Conservation (phyloP, 805 yeast species). For the Candida fluviatilis region DNA sequence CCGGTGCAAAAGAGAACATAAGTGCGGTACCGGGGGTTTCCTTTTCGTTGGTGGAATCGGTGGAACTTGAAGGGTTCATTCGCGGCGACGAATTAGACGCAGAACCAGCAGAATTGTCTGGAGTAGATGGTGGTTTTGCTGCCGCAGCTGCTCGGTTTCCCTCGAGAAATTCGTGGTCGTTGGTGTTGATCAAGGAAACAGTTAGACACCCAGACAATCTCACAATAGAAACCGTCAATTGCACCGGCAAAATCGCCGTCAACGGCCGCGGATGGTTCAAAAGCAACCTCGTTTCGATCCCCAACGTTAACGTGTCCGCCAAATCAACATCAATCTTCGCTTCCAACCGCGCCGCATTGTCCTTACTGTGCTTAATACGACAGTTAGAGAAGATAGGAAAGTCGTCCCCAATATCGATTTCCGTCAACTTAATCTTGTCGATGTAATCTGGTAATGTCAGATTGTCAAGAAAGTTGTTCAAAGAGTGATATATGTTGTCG, state of each 20-base stretch:
- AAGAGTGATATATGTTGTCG: conserved; percentile 78
- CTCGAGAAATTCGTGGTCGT: conserved; percentile 28
- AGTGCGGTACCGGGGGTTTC: conserved; percentile 57
- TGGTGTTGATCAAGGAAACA: conserved; percentile 57
- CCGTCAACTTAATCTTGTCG: conserved; percentile 74
- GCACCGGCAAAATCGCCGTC: conserved; percentile 84
- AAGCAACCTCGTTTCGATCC: conserved; percentile 74
- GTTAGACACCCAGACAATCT: conserved; percentile 88
- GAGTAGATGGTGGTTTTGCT: conserved; percentile 14
- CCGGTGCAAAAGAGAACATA: conserved; percentile 88
- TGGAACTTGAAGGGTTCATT: not conserved
- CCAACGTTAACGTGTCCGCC: conserved; percentile 81
- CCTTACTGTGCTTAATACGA: conserved; percentile 61
- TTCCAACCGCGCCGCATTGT: conserved; percentile 54
- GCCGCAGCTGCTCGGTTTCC: conserved; percentile 6
- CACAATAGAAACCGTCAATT: conserved; percentile 80
- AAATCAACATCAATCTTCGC: conserved; percentile 90
- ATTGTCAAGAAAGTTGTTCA: conserved; percentile 60
- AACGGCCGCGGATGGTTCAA: conserved; percentile 79
- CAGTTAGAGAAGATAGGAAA: conserved; percentile 95
- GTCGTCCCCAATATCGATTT: conserved; percentile 90
- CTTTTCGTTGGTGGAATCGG: conserved; percentile 7
- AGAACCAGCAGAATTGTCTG: conserved; percentile 7
- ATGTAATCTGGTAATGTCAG: conserved; percentile 75
- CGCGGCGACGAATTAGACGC: conserved; percentile 2